These are phyloP conservation scores for Diaporthe vexans DNA, from an alignment of 2,329 filamentous ascomycete genomes.

Conservation along the genomic window DNA sequence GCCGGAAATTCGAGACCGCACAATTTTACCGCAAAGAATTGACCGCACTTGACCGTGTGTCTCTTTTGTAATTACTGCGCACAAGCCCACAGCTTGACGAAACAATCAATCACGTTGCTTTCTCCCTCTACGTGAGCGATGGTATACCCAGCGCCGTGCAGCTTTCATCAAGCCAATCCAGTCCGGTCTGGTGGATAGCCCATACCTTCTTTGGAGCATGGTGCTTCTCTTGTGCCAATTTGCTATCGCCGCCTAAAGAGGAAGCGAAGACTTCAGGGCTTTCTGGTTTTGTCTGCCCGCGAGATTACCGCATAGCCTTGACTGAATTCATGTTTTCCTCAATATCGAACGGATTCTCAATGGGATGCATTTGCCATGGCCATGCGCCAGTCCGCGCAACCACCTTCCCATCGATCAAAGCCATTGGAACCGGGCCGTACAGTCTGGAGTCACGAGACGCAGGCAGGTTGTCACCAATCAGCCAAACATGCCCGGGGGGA, in stretches of 20 bases:
- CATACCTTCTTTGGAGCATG: neutral
- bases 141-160: slow-evolving; percentile 33
- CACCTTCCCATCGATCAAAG: slow-evolving; percentile 86
- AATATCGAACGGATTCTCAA: slow-evolving; percentile 55
- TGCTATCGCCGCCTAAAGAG: neutral
- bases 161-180: slow-evolving; percentile 48
- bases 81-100: slow-evolving; percentile 6
- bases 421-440: slow-evolving; percentile 89
- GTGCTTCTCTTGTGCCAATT: neutral
- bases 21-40: slow-evolving; percentile 26
- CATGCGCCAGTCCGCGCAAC: slow-evolving; percentile 66
- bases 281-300: neutral
- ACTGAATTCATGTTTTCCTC: neutral
- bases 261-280: neutral
- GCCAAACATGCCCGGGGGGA: slow-evolving; percentile 91
- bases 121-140: slow-evolving; percentile 6
- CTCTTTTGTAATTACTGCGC: slow-evolving; percentile 35
- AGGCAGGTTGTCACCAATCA: slow-evolving; percentile 88
- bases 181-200: slow-evolving; percentile 17
- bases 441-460: slow-evolving; percentile 88
- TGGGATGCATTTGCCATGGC: slow-evolving; percentile 64
- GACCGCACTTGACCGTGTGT: slow-evolving; percentile 14
- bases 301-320: neutral
- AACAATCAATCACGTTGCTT: slow-evolving; percentile 44
- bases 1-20: slow-evolving; percentile 30